Evolutionary conservation across 2,329 filamentous ascomycete species (phyloP).

Genomic region (Neofusicoccum kwambonambiense): DNA sequence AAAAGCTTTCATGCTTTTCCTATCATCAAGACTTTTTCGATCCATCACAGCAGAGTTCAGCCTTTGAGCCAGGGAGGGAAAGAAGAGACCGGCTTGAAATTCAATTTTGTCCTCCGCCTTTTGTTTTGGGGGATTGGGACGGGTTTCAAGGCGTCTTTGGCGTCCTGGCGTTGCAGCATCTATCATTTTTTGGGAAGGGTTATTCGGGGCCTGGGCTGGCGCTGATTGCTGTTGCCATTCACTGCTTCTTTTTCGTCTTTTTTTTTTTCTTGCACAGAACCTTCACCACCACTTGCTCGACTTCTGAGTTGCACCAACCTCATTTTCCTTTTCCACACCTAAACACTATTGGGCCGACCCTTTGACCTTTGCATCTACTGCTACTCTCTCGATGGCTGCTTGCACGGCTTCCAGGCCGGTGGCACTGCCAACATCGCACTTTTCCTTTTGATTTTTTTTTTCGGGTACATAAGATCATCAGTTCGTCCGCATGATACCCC

Average conservation of each 20-base stretch:
- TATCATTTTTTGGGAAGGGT: not conserved
- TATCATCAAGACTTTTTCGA: slow-evolving; percentile 13
- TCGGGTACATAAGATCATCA: slow-evolving; percentile 16
- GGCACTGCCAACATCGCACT: not conserved
- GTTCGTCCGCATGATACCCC: slow-evolving; percentile 15
- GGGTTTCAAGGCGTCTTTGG: slow-evolving; percentile 14
- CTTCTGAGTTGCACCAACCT: not conserved
- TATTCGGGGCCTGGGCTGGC: not conserved
- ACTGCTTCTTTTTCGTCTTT: slow-evolving; percentile 8
- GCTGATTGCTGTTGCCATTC: slow-evolving; percentile 14
- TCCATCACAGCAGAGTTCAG: slow-evolving; percentile 14
- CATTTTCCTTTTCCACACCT: not conserved
- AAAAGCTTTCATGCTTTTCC: slow-evolving; percentile 15
- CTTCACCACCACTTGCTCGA: not conserved
- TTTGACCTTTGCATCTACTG: not conserved
- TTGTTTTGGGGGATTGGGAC: not conserved
- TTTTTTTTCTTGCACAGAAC: slow-evolving; percentile 17
- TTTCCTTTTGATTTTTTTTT: not conserved
- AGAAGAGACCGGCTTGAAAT: slow-evolving; percentile 14
- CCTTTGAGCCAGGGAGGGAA: slow-evolving; percentile 4
- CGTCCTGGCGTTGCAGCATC: slow-evolving; percentile 10
- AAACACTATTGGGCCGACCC: slow-evolving; percentile 5
- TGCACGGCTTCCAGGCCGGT: not conserved
- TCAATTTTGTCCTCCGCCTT: slow-evolving; percentile 1
- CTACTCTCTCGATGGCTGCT: not conserved